Conservation (phyloP, 179 eudicot species). For the Patellifolia procumbens region DNA sequence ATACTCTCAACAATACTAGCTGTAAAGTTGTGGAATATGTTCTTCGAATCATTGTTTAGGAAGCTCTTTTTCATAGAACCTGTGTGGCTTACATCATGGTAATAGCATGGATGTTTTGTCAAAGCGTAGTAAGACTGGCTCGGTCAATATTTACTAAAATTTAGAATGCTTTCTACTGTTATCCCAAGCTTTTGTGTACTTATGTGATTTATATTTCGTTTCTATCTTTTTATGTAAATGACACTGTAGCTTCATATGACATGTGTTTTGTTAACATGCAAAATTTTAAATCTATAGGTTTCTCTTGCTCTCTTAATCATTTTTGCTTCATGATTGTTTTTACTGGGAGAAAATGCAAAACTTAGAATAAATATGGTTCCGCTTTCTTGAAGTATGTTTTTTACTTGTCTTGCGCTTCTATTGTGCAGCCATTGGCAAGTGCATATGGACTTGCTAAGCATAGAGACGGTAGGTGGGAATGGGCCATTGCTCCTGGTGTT, state of each 20-base stretch:
- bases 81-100: neutral
- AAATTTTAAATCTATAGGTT: too few relatives aligned
- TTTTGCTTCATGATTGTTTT: too few relatives aligned
- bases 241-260: too few relatives aligned
- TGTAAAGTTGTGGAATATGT: neutral
- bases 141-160: neutral
- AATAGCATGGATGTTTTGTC: neutral
- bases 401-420: constrained; percentile 7
- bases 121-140: neutral
- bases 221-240: too few relatives aligned
- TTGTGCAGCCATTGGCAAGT: constrained; percentile 87
- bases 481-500: constrained; percentile 99
- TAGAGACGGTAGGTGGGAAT: constrained; percentile 99
- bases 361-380: too few relatives aligned
- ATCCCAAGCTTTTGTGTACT: neutral
- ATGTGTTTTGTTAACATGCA: too few relatives aligned
- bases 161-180: neutral
- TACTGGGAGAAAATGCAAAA: too few relatives aligned
- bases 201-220: neutral
- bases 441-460: constrained; percentile 99
- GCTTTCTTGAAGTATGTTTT: too few relatives aligned
- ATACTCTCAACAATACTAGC: too few relatives aligned
- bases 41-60: neutral
- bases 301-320: too few relatives aligned
- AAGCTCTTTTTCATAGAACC: neutral